Evolutionary conservation across 2,329 filamentous ascomycete genomes (phyloP).

Genomic region (Erysiphe pulchra): DNA sequence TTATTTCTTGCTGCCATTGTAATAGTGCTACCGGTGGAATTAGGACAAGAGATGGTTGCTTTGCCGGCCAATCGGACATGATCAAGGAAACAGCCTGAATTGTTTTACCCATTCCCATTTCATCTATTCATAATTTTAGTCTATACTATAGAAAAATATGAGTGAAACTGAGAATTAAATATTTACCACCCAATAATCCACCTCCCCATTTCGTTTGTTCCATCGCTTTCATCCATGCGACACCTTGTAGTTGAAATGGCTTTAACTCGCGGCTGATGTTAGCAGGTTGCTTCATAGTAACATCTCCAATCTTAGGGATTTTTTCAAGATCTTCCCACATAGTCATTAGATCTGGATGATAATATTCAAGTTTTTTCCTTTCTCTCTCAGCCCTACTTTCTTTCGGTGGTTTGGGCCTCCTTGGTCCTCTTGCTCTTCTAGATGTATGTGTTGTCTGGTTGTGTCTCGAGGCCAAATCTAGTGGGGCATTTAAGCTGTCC

Average conservation of each 20-base stretch:
- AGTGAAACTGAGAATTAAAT: not conserved
- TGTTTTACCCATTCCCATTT: conserved; percentile 98
- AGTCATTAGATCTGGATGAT: conserved; percentile 53
- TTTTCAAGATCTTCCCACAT: conserved; percentile 66
- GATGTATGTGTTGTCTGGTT: too few relatives aligned
- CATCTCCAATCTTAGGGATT: conserved; percentile 36
- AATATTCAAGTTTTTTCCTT: conserved; percentile 40
- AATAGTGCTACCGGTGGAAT: conserved; percentile 84
- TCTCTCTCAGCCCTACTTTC: conserved; percentile 16
- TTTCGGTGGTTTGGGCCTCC: not conserved
- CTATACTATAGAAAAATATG: not conserved
- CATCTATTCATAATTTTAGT: conserved; percentile 21
- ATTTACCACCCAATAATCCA: conserved; percentile 50
- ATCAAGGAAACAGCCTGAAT: conserved; percentile 94
- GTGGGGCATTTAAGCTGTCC: too few relatives aligned
- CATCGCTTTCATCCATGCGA: conserved; percentile 86
- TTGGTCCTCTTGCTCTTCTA: not conserved
- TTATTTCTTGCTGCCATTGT: conserved; percentile 77
- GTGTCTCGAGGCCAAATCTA: too few relatives aligned
- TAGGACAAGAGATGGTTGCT: conserved; percentile 60
- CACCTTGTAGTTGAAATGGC: conserved; percentile 75
- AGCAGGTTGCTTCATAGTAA: conserved; percentile 42
- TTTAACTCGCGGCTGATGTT: conserved; percentile 69
- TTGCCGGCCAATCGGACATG: conserved; percentile 86
- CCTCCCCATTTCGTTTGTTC: conserved; percentile 69